Evolutionary conservation across 805 yeast genomes (phyloP).

Genomic region (Candida nitratophila): DNA sequence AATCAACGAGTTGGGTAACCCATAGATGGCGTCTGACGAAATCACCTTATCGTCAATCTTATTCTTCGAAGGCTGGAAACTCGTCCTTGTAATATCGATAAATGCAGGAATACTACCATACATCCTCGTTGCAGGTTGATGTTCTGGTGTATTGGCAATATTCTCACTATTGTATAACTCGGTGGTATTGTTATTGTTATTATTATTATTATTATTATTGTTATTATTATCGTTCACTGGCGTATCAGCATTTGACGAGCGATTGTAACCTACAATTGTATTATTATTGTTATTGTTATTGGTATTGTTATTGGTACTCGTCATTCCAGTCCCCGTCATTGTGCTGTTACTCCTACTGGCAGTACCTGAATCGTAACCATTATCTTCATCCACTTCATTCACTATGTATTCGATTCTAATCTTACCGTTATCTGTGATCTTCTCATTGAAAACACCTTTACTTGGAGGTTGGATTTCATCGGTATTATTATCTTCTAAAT

Average conservation of each 20-base stretch:
- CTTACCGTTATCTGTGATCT: constrained; percentile 38
- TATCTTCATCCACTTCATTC: constrained; percentile 17
- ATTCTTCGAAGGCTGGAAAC: constrained; percentile 30
- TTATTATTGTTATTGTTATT: neutral
- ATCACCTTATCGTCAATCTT: constrained; percentile 50
- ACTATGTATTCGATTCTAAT: constrained; percentile 38
- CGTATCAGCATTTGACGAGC: no score
- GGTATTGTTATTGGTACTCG: neutral
- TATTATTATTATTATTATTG: no score
- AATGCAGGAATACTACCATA: constrained; percentile 27
- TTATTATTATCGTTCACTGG: no score
- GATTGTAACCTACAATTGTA: no score
- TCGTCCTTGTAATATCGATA: constrained; percentile 33
- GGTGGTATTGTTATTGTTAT: neutral
- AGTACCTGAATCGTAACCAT: neutral
- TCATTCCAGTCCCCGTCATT: neutral
- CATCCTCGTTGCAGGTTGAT: neutral
- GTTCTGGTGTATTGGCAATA: constrained; percentile 22
- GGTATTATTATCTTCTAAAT: neutral
- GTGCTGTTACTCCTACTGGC: neutral
- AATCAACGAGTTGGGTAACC: constrained; percentile 76
- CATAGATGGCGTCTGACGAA: constrained; percentile 76
- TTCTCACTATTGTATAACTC: neutral
- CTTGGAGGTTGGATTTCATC: neutral
- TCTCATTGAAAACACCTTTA: constrained; percentile 34